Conservation (phyloP, 2,329 filamentous ascomycete genomes). For the Chrysosporium queenslandicum region DNA sequence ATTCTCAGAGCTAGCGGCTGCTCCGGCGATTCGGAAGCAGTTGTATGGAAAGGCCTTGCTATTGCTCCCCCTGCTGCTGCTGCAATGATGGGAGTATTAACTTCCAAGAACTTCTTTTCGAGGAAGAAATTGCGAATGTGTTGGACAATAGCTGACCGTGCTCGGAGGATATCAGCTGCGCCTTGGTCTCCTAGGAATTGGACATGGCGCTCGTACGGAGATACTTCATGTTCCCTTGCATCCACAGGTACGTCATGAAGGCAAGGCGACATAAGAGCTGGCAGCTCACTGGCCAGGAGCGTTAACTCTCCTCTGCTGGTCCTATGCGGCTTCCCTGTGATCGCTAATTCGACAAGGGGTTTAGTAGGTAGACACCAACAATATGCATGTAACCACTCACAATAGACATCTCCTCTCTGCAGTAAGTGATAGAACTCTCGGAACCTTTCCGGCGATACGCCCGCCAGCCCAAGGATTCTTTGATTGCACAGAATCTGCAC, state of each 20-base stretch:
- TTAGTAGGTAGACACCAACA: background rate
- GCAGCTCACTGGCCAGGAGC: slow-evolving; percentile 57
- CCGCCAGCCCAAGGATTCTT: slow-evolving; percentile 34
- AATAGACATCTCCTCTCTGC: slow-evolving; percentile 72
- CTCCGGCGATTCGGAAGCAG: slow-evolving; percentile 63
- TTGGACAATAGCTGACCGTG: slow-evolving; percentile 65
- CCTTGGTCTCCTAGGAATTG: slow-evolving; percentile 70
- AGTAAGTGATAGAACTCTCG: slow-evolving; percentile 56
- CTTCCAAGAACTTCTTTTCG: slow-evolving; percentile 65
- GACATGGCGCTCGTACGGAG: slow-evolving; percentile 68
- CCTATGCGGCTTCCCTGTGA: slow-evolving; percentile 59
- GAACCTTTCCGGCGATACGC: slow-evolving; percentile 37
- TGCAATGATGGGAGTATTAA: slow-evolving; percentile 81
- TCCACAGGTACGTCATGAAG: slow-evolving; percentile 67
- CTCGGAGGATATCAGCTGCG: slow-evolving; percentile 57
- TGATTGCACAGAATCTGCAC: slow-evolving; percentile 70
- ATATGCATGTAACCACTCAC: slow-evolving; percentile 43
- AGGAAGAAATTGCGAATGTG: slow-evolving; percentile 65
- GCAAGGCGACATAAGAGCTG: slow-evolving; percentile 63
- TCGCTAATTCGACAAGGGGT: slow-evolving; percentile 39
- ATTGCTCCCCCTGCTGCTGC: slow-evolving; percentile 75
- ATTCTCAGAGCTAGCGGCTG: slow-evolving; percentile 69
- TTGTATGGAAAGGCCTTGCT: slow-evolving; percentile 75
- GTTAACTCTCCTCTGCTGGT: slow-evolving; percentile 68
- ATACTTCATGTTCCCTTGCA: slow-evolving; percentile 60